Conservation (phyloP, 1,284 basidiomycete genomes). For the Irpex lacteus region DNA sequence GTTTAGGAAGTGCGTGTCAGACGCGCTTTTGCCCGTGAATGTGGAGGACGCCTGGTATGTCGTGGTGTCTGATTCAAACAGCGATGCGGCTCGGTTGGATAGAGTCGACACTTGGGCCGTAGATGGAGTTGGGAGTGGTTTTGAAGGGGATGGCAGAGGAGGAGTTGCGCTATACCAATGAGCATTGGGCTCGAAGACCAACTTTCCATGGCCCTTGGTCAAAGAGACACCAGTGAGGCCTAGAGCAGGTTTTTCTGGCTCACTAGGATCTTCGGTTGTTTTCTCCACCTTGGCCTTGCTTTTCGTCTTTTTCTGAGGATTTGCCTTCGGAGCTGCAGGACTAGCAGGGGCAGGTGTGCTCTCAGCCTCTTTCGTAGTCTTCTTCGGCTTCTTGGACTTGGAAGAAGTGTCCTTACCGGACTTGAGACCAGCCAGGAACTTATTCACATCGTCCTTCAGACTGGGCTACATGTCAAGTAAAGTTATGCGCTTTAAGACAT, state of each 20-base stretch:
- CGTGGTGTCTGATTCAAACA: conserved; percentile 51
- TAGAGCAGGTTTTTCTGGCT: not conserved
- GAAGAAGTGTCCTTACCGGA: conserved; percentile 28
- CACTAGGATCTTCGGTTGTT: not conserved
- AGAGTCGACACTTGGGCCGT: conserved; percentile 44
- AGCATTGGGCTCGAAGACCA: conserved; percentile 48
- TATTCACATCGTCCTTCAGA: conserved; percentile 53
- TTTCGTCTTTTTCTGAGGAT: conserved; percentile 7
- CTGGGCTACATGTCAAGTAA: conserved; percentile 30
- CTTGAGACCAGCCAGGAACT: conserved; percentile 58
- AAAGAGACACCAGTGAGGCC: not conserved
- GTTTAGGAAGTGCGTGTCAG: conserved; percentile 80
- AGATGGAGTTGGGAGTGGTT: conserved; percentile 32
- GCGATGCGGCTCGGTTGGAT: conserved; percentile 44
- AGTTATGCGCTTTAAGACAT: conserved; percentile 3
- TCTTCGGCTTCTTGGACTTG: conserved; percentile 5
- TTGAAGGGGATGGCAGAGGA: conserved; percentile 25
- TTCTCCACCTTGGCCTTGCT: not conserved
- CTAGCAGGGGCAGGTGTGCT: not conserved
- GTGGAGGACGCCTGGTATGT: conserved; percentile 42
- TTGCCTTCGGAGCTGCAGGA: not conserved
- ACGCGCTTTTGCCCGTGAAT: conserved; percentile 40
- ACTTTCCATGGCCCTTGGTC: conserved; percentile 13
- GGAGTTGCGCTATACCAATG: conserved; percentile 57
- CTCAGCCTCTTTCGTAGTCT: not conserved